Conservation (phyloP, 1,139 yeast species). For the Pichia sp. region DNA sequence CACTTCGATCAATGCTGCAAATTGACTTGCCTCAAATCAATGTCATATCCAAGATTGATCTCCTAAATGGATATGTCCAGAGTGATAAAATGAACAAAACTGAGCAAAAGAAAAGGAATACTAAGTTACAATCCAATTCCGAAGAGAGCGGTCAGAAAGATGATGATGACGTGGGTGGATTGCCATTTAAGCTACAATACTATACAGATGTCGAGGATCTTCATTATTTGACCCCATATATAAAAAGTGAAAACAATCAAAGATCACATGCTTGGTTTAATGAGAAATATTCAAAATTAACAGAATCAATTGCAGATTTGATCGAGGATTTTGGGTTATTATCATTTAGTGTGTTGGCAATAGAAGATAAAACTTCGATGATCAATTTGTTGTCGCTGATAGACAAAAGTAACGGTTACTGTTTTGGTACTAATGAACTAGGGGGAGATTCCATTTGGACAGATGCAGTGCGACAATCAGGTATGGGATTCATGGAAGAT, state of each 20-base stretch:
- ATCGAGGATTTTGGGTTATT: conserved; percentile 86
- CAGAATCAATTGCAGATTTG: conserved; percentile 75
- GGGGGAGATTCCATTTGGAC: conserved; percentile 98
- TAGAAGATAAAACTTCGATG: conserved; percentile 92
- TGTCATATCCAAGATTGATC: conserved; percentile 86
- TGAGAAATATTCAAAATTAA: conserved; percentile 56
- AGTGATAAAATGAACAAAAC: conserved; percentile 28
- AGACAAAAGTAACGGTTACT: conserved; percentile 90
- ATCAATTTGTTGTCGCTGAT: conserved; percentile 68
- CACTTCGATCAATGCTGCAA: conserved; percentile 87
- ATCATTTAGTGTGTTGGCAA: conserved; percentile 81
- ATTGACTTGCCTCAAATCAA: conserved; percentile 91
- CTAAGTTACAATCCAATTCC: background rate
- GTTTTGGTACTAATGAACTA: conserved; percentile 85
- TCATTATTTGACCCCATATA: conserved; percentile 57
- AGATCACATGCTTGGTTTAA: conserved; percentile 28
- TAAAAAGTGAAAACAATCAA: conserved; percentile 60
- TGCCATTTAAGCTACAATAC: conserved; percentile 73
- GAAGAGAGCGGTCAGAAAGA: conserved; percentile 30
- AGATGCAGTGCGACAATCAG: conserved; percentile 74
- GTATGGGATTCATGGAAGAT: conserved; percentile 42
- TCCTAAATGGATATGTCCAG: conserved; percentile 54
- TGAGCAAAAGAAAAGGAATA: conserved; percentile 18
- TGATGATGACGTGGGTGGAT: conserved; percentile 31
- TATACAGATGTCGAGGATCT: conserved; percentile 92